These are phyloP conservation scores for Aegilops umbellulata DNA, from an alignment of 176 grass and related monocot species.

Conservation along the genomic window DNA sequence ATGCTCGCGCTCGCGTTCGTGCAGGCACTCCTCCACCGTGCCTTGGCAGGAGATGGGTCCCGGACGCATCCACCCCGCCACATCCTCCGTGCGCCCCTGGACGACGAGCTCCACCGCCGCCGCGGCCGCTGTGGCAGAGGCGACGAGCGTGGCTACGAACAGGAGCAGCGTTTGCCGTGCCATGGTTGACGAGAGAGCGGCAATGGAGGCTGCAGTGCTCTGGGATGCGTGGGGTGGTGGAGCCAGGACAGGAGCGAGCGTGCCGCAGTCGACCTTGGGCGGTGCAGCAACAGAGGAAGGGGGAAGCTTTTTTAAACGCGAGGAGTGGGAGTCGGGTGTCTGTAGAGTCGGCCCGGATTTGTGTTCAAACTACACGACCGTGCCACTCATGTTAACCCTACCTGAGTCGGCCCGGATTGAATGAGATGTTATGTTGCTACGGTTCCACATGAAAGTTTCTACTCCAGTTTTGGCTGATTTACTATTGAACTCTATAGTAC, in stretches of 20 bases:
- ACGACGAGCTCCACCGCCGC: not conserved
- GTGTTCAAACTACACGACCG: not conserved
- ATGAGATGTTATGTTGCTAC: too few species aligned
- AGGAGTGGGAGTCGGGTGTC: too few species aligned
- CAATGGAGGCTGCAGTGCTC: not conserved
- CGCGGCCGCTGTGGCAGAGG: not conserved
- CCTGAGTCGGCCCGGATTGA: too few species aligned
- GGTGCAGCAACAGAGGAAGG: constrained; percentile 11
- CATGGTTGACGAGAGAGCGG: not conserved
- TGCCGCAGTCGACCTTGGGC: not conserved
- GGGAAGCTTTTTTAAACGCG: constrained; percentile 22
- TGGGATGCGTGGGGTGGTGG: not conserved
- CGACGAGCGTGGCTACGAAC: not conserved
- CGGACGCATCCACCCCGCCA: constrained; percentile 3
- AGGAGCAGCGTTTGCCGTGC: not conserved
- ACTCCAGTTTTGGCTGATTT: too few species aligned
- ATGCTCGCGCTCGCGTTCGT: not conserved
- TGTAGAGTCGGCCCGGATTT: too few species aligned
- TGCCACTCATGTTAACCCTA: not conserved
- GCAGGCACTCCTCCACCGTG: constrained; percentile 10
- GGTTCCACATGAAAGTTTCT: too few species aligned
- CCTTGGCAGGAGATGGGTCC: constrained; percentile 9
- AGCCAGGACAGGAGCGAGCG: too few species aligned
- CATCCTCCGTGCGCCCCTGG: not conserved
- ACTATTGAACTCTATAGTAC: too few species aligned